Evolutionary conservation across 78 protist species (phyloP).

Genomic region (Cavenderia fasciculata): DNA sequence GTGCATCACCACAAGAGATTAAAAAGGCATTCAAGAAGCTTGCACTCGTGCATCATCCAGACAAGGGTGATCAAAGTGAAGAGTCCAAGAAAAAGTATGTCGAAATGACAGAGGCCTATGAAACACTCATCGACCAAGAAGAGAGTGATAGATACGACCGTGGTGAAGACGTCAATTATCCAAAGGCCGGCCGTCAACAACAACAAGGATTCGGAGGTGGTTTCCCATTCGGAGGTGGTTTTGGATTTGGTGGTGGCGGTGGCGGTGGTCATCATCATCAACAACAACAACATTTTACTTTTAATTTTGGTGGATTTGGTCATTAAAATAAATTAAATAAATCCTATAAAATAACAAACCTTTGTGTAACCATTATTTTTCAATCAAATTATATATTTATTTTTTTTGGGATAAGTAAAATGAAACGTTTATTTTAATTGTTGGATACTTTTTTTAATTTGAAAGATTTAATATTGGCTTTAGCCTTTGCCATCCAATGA

Average conservation of each 20-base stretch:
- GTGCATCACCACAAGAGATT: conserved; percentile 63
- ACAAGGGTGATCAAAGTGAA: conserved; percentile 66
- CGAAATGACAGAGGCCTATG: conserved; percentile 86
- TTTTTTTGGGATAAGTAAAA: too few relatives aligned
- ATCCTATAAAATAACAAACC: too few relatives aligned
- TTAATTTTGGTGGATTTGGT: too few relatives aligned
- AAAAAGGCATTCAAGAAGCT: conserved; percentile 79
- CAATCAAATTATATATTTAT: too few relatives aligned
- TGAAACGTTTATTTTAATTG: too few relatives aligned
- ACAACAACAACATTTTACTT: conserved; percentile 4
- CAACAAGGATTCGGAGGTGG: conserved; percentile 5
- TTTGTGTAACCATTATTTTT: too few relatives aligned
- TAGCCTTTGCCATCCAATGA: too few relatives aligned
- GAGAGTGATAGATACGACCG: conserved; percentile 85
- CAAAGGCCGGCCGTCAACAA: neutral
- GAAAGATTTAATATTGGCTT: too few relatives aligned
- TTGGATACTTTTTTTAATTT: too few relatives aligned
- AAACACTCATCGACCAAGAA: conserved; percentile 72
- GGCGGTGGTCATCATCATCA: conserved; percentile 42
- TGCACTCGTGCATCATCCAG: conserved; percentile 80
- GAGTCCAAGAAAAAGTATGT: conserved; percentile 86
- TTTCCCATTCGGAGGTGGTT: conserved; percentile 28
- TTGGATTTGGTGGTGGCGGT: conserved; percentile 5
- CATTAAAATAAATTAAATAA: too few relatives aligned
- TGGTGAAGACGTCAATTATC: conserved; percentile 51